Evolutionary conservation across 371 early-diverging fungal genomes (phyloP), one percentile per base, ranked within the genome.

Genomic region (Mortierella sp.): DNA sequence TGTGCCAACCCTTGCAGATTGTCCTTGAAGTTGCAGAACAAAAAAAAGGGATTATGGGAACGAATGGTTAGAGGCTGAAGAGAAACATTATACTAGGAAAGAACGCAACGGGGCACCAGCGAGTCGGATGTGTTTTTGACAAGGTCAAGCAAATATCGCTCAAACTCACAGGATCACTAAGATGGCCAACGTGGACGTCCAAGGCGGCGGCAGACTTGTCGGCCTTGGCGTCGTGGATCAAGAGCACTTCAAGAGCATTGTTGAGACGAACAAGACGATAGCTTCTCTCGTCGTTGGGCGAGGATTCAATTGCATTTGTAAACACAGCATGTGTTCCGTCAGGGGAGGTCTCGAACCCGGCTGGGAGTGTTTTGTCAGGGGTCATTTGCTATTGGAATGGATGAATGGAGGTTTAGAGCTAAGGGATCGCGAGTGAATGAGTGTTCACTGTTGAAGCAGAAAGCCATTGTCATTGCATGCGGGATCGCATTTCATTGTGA

Each of bases 1-100:
- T 99, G 99, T 10, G 99, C 99, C 78, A 99, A 89, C 0, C 99
- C 99, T 81, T 94, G 95, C 21, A 95, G 89, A 75, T 93, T 92
- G 40, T 90, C 84, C 89, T 57, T 28, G 53, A 64, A 59, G 48
- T 31, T 28, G 37, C 0, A 24, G 43, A 5, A n/a, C 13, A 53
- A 34, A 43, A 19, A 73, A 26, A 37, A n/a, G n/a, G n/a, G n/a
- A n/a, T n/a, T n/a, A n/a, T n/a, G n/a, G 55, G 26, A 8, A 57
- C 5, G 4, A 46, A 16, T 46, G 28, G 53, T 71, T 46, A 61
- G 21, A 73, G 61, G 5, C 11, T 28, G 13, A 3, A 28, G 14
- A 14, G 14, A 54, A 59, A 40, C 10, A 72, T 19, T 9, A 55
- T 55, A 28, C 44, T n/a, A 37, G 24, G 9, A 16, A 54, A 44